Evolutionary conservation across 352 stramenopile species (phyloP), one percentile per base, ranked within the genome.

Genomic region (Phytophthora multivora): DNA sequence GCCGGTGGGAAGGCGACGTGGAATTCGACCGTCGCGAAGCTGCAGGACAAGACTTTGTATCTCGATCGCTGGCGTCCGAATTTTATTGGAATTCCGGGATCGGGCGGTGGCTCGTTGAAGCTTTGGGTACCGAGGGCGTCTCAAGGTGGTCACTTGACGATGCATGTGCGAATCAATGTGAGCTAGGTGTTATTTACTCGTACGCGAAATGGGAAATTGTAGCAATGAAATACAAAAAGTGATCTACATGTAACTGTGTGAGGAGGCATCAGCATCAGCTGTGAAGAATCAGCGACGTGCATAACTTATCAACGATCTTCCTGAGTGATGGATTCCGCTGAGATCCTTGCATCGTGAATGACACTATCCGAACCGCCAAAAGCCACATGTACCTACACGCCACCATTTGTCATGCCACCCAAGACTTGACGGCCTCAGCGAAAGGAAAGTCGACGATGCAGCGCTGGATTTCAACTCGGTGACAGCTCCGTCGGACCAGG

Each of bases 151-250:
- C 65, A 66, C 25, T 49, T 70, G 38, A 61, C 43, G 3, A 38
- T 69, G 50, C 53, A 66, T 51, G 59, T 66, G 26, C 43, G 41
- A 55, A 66, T 70, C 11, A 73, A 70, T 73, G 43, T 66, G 7
- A 71, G 56, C 25, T 67, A 68, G 45, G 16, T 48, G 43, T 61
- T 46, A 49, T 58, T 47, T 48, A 41, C 28, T 33, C 38, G 28
- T 16, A 8, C 42, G 42, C 19, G 15, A 36, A 48, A 13, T 49
- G 42, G 26, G 5, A 35, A 23, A 9, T 2, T 51, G 26, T 40
- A 48, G 16, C 25, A 45, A 31, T 53, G 28, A 40, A 53, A 42
- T 53, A 51, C 26, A 51, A 40, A n/a, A 40, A 40, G n/a, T 40
- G 35, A 40, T 19, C 5, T 40, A 2, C n/a, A 36, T 13, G 12